Evolutionary conservation across 2,329 filamentous ascomycete genomes (phyloP), one percentile per base, ranked within the genome.

Genomic region (Polychaeton citri): DNA sequence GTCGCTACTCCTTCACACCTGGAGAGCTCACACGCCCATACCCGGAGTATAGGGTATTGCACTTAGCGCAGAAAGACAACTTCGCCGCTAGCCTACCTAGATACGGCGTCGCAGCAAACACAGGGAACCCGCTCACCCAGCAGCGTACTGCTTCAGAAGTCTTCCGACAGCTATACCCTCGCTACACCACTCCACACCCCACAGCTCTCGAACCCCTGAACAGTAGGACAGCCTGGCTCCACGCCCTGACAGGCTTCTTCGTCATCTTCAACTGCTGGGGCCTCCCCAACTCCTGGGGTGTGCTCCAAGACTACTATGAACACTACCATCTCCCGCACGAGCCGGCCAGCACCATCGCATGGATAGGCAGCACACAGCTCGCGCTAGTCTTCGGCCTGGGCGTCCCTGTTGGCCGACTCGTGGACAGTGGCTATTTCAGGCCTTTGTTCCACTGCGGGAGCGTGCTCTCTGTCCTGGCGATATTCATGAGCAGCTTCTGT

Each of bases 321-420:
- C 41, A 41, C 5, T 30, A 35, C 30, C 42, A 46, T 34, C 35
- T 51, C 8, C 40, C 36, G 3, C 36, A 32, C 9, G 42, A 43
- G 6, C 34, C 24, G 16, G 41, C 32, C 13, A 46, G 50, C 12
- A 39, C 43, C 3, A 53, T 60, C 16, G 48, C 55, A 6, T 59
- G 54, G 54, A 58, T 60, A 18, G 57, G 56, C 6, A 55, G 50
- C 16, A 51, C 54, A 1, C 57, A 59, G 40, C 39, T 57, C 2
- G 51, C 52, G 16, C 47, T 59, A n/a, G 50, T 54, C 1, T 58
- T 56, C 15, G 43, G 53, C 10, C 43, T 54, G 1, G 55, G 54
- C 20, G 45, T 54, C 2, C 49, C 52, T 1, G 47, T 51, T 2
- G 54, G 54, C 6, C 21, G 43, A 2, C 39, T 57, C 2, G 45